Percentiles rank a stretch among this genome's conserved stretches.
These are phyloP conservation scores for Fusarium pseudograminearum DNA, from an alignment of 2,329 filamentous ascomycete species.

Conservation along the genomic window DNA sequence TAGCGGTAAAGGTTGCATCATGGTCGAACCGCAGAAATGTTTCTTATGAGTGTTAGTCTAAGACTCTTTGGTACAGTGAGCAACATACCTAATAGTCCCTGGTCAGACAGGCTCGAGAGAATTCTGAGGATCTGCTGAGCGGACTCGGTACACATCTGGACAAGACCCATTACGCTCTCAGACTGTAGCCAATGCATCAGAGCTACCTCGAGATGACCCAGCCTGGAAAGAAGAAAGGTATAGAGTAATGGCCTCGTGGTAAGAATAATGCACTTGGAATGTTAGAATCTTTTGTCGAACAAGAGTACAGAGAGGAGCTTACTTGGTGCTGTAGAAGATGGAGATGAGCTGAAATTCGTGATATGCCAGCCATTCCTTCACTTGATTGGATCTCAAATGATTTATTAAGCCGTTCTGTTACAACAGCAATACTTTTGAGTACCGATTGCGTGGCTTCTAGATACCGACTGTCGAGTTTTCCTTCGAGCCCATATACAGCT, in stretches of 20 bases:
- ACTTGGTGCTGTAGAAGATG: slow-evolving; percentile 42
- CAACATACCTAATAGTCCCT: slow-evolving; percentile 26
- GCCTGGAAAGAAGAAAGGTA: slow-evolving; percentile 36
- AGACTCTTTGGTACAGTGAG: rapidly evolving
- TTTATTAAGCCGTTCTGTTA: slow-evolving; percentile 35
- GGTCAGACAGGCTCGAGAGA: slow-evolving; percentile 32
- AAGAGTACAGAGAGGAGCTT: background rate
- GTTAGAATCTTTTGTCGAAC: background rate
- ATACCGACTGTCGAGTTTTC: slow-evolving; percentile 43
- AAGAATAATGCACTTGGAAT: slow-evolving; percentile 34
- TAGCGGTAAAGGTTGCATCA: slow-evolving; percentile 46
- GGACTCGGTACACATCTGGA: slow-evolving; percentile 26
- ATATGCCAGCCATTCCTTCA: slow-evolving; percentile 30
- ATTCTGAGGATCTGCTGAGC: slow-evolving; percentile 34
- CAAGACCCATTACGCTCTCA: slow-evolving; percentile 28
- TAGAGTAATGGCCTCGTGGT: slow-evolving; percentile 39
- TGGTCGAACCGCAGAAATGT: slow-evolving; percentile 33
- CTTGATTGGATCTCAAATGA: slow-evolving; percentile 35
- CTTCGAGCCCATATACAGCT: slow-evolving; percentile 43
- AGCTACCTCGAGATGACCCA: slow-evolving; percentile 36
- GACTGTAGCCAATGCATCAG: slow-evolving; percentile 42
- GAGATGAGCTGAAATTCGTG: slow-evolving; percentile 36
- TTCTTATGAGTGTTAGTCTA: slow-evolving; percentile 1
- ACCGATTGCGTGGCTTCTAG: slow-evolving; percentile 33
- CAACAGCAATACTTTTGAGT: slow-evolving; percentile 37